Base-by-base conservation (phyloP, 306 rosid genomes). In the Parietaria judaica region DNA sequence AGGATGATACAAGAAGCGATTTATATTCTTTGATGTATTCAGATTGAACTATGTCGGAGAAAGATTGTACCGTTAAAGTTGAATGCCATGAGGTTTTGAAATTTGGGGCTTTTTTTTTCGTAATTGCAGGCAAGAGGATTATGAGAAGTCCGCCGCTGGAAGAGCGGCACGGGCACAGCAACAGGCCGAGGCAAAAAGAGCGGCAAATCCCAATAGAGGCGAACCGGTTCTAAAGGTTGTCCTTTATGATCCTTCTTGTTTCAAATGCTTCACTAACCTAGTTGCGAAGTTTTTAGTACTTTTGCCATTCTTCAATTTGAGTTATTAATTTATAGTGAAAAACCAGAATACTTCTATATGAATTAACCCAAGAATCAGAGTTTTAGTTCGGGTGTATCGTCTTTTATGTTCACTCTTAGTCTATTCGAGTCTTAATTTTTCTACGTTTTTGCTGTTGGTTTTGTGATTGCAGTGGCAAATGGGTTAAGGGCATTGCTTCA, bases 81-180 rank as follows among this genome's bases (percentile, higher is more conserved):
- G 38, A 53, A 59, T 14, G 38, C 52, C 1, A 8, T 51, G 45
- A 51, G 35, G 48, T 61, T 36, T 36, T 14, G 36, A 15, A 79
- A 47, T 57, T 72, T 55, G 46, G 35, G n/a, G 13, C n/a, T n/a
- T n/a, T 39, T 62, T 67, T 63, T 44, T 64, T 69, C 64, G 6
- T 61, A 5, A 45, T 52, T 80, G 76, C 79, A 92, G 99, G 87
- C 84, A 84, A 79, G 96, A 88, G 63, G 79, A 88, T 62, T 83
- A 77, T 66, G 87, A 94, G 36, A 82, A 84, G 51, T 84, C 97
- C 69, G 74, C 94, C 12, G 89, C 95, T n/a, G 99, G 91, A 68
- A 67, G 83, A 69, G 99, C 96, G 65, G 95, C 77, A 4, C 94
- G 84, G 34, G 95, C 88, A 72, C 95, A 92, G 70, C 64, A 67